Conservation (phyloP, 2,329 filamentous ascomycete genomes). For the Aspergillus tamarii region DNA sequence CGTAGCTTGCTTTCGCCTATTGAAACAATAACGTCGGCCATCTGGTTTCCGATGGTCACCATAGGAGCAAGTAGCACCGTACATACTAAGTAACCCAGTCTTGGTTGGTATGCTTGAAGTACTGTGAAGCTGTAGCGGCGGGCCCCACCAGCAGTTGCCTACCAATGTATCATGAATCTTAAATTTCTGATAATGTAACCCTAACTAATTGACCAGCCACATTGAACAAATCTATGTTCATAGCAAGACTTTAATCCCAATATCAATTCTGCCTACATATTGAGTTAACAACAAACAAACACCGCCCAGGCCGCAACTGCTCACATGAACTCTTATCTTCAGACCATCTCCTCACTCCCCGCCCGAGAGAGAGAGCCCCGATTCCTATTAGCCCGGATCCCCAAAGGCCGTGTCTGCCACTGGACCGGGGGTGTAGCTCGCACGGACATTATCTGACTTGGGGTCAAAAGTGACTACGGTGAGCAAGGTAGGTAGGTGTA, state of each 20-base stretch:
- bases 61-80: background rate
- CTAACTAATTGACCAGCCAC: background rate
- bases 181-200: background rate
- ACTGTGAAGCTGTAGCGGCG: background rate
- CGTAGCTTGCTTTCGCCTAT: background rate
- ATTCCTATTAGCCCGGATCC: slow-evolving; percentile 3
- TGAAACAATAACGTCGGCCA: background rate
- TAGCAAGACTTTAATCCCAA: background rate
- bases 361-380: background rate
- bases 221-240: background rate
- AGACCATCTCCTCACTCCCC: background rate
- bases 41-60: background rate
- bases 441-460: background rate
- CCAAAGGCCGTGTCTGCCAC: background rate
- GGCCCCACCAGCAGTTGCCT: background rate
- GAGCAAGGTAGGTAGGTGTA: background rate
- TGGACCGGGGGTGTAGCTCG: slow-evolving; percentile 1
- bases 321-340: background rate
- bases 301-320: background rate
- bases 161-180: background rate
- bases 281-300: background rate
- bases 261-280: background rate
- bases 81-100: background rate
- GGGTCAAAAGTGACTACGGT: background rate
- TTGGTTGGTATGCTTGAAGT: background rate